Evolutionary conservation across 2,329 filamentous ascomycete genomes (phyloP).

Genomic region (Botryotinia calthae): DNA sequence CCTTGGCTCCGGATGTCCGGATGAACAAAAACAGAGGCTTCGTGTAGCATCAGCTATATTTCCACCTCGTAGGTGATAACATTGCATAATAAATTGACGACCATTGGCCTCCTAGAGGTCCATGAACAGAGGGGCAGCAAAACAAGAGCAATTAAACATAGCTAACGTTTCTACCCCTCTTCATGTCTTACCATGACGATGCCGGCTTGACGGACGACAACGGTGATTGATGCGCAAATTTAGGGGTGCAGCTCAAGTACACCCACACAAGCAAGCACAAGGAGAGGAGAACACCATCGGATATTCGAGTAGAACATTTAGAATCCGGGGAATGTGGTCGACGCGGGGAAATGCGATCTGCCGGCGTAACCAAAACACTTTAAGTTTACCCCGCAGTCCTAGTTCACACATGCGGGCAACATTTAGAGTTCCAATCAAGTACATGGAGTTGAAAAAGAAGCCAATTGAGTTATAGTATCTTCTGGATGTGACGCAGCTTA

Average conservation of each 20-base stretch:
- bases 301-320: too few species aligned
- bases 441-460: too few species aligned
- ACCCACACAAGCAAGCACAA: background rate
- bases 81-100: background rate
- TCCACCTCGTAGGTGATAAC: background rate
- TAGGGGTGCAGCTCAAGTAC: background rate
- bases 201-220: background rate
- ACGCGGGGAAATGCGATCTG: constrained; percentile 1
- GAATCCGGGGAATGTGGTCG: background rate
- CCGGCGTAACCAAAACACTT: background rate
- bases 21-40: background rate
- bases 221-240: constrained; percentile 14
- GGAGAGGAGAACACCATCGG: background rate
- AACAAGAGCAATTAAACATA: background rate
- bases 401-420: background rate
- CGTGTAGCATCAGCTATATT: background rate
- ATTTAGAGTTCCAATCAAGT: constrained; percentile 1
- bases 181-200: background rate
- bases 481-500: background rate
- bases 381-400: constrained; percentile 7
- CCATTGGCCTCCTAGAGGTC: background rate
- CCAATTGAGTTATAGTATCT: background rate
- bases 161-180: constrained; percentile 14
- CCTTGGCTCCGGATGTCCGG: background rate
- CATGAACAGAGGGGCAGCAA: background rate